Evolutionary conservation across 2,329 filamentous ascomycete species (phyloP).

Genomic region (Ascochyta clinopodiicola): DNA sequence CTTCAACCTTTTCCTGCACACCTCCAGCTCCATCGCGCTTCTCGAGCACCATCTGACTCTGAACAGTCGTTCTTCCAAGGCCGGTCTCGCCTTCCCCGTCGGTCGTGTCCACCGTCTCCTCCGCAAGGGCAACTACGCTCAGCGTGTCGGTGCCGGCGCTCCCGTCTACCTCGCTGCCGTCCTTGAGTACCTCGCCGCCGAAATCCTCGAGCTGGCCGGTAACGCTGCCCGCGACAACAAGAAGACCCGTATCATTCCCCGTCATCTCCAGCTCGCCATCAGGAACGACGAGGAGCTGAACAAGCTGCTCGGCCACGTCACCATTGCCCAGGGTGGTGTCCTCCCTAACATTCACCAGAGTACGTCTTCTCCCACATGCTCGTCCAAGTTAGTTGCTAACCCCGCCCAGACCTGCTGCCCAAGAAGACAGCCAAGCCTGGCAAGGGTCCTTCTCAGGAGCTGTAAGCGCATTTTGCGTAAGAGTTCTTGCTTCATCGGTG

Average conservation of each 20-base stretch:
- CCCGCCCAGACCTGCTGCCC: slow-evolving; percentile 81
- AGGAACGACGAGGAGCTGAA: slow-evolving; percentile 99
- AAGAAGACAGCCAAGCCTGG: slow-evolving; percentile 98
- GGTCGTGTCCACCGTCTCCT: slow-evolving; percentile 99
- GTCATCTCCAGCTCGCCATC: slow-evolving; percentile 98
- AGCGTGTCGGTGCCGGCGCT: slow-evolving; percentile 98
- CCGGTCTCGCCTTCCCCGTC: slow-evolving; percentile 97
- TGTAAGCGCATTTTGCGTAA: slow-evolving; percentile 66
- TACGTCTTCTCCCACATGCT: slow-evolving; percentile 60
- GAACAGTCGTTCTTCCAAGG: slow-evolving; percentile 95
- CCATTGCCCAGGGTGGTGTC: slow-evolving; percentile 96
- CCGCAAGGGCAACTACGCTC: slow-evolving; percentile 99
- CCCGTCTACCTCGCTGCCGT: slow-evolving; percentile 97
- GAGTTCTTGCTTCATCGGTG: slow-evolving; percentile 51
- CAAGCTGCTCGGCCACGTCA: slow-evolving; percentile 96
- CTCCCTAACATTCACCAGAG: slow-evolving; percentile 97
- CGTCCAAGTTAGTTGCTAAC: slow-evolving; percentile 49
- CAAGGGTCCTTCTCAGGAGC: slow-evolving; percentile 92
- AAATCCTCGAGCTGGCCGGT: slow-evolving; percentile 98
- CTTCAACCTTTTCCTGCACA: slow-evolving; percentile 24
- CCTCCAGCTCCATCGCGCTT: slow-evolving; percentile 22
- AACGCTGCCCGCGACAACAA: slow-evolving; percentile 99
- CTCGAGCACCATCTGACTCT: slow-evolving; percentile 20
- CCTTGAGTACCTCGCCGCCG: slow-evolving; percentile 96
- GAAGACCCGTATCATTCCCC: slow-evolving; percentile 99